Evolutionary conservation across 2,329 filamentous ascomycete genomes (phyloP).

Genomic region (Neoscytalidium dimidiatum): DNA sequence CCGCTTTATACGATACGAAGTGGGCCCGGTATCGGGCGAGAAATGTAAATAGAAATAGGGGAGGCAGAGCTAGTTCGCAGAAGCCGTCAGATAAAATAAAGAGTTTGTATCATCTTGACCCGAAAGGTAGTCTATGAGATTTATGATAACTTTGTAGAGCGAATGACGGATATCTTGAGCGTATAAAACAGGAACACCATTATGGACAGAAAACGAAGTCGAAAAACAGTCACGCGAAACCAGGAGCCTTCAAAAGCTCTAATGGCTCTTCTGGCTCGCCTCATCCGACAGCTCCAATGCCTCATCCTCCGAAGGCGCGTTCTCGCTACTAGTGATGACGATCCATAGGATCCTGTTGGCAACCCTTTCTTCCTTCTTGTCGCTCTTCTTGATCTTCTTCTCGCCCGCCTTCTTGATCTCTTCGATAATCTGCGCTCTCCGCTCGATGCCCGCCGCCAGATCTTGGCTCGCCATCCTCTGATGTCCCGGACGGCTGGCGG

Average conservation of each 20-base stretch:
- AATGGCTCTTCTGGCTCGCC: background rate
- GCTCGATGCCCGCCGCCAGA: background rate
- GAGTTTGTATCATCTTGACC: too few relatives aligned
- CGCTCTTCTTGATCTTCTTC: constrained; percentile 15
- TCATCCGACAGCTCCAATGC: background rate
- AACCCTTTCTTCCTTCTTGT: constrained; percentile 15
- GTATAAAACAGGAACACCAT: background rate
- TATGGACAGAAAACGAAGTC: background rate
- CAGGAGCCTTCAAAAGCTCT: background rate
- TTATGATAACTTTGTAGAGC: background rate
- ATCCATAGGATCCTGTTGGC: constrained; percentile 14
- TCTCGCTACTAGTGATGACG: constrained; percentile 1
- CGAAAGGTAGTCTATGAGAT: background rate
- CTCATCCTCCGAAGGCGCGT: background rate
- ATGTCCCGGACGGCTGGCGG: background rate
- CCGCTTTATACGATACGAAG: too few relatives aligned
- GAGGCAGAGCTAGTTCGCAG: too few relatives aligned
- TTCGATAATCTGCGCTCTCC: background rate
- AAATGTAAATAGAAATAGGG: too few relatives aligned
- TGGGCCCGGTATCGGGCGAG: too few relatives aligned
- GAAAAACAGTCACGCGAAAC: background rate
- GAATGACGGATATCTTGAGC: constrained; percentile 1
- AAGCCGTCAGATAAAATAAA: too few relatives aligned
- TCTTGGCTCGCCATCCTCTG: constrained; percentile 1
- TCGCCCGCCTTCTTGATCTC: constrained; percentile 14